Evolutionary conservation across 805 yeast species (phyloP).

Genomic region (Tetrapisispora namnaoensis): DNA sequence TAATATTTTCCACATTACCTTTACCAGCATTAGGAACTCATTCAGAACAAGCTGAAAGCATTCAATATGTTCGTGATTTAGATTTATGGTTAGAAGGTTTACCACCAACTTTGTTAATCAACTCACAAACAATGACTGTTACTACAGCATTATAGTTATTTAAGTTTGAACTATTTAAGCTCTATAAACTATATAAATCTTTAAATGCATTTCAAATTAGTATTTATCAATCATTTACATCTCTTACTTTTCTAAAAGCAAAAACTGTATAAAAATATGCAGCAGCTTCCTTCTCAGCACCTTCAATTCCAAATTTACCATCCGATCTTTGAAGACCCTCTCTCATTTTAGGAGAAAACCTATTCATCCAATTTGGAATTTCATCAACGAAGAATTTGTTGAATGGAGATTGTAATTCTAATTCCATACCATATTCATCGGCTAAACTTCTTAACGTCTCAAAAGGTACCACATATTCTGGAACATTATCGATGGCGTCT

Average conservation of each 20-base stretch:
- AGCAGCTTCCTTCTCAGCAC: constrained; percentile 81
- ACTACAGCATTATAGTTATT: constrained; percentile 69
- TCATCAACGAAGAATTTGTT: constrained; percentile 74
- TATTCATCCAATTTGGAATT: constrained; percentile 54
- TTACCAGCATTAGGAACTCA: constrained; percentile 82
- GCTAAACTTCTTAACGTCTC: constrained; percentile 77
- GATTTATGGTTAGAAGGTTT: constrained; percentile 73
- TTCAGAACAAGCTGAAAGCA: constrained; percentile 52
- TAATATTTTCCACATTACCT: constrained; percentile 83
- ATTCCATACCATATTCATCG: constrained; percentile 66
- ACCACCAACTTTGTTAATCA: constrained; percentile 75
- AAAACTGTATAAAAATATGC: constrained; percentile 78
- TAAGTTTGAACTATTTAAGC: not conserved
- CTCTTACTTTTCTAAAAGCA: constrained; percentile 58
- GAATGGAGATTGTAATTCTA: constrained; percentile 67
- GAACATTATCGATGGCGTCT: constrained; percentile 94
- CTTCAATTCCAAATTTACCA: constrained; percentile 79
- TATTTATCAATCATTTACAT: constrained; percentile 3
- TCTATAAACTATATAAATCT: not conserved
- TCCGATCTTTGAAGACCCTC: constrained; percentile 67
- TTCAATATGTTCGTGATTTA: constrained; percentile 65
- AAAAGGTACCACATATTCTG: constrained; percentile 94
- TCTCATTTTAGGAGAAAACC: constrained; percentile 48
- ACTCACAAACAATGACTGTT: constrained; percentile 91
- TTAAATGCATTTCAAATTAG: not conserved